Conservation (phyloP, 1,284 basidiomycete genomes). For the Sporisorium reilianum region DNA sequence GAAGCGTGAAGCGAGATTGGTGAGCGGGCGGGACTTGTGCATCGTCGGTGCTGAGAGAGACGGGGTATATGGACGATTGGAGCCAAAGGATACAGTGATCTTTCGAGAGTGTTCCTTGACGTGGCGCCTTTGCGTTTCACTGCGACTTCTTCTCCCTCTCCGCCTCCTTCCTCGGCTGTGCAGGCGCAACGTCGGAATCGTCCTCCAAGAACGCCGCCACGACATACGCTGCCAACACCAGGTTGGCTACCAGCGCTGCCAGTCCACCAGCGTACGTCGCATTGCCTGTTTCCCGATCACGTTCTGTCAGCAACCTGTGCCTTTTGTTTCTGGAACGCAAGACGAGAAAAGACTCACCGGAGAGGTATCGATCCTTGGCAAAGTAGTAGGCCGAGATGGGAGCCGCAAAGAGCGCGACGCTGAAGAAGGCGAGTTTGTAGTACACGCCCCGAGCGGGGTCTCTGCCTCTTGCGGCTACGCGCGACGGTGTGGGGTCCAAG, state of each 20-base stretch:
- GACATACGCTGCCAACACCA: slow-evolving; percentile 65
- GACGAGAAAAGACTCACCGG: slow-evolving; percentile 35
- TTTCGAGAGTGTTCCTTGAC: background rate
- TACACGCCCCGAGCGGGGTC: slow-evolving; percentile 64
- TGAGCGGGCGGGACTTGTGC: no score
- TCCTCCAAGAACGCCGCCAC: slow-evolving; percentile 66
- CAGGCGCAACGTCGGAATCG: slow-evolving; percentile 19
- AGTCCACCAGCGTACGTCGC: slow-evolving; percentile 66
- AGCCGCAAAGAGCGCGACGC: slow-evolving; percentile 60
- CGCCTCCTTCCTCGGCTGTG: background rate
- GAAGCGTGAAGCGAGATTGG: background rate
- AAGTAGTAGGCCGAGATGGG: slow-evolving; percentile 63
- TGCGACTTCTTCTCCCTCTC: slow-evolving; percentile 25
- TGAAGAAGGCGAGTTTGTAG: slow-evolving; percentile 65
- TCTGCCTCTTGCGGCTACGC: slow-evolving; percentile 48
- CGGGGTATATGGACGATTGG: slow-evolving; percentile 19
- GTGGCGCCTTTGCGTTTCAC: background rate
- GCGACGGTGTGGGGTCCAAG: slow-evolving; percentile 49
- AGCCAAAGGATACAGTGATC: background rate
- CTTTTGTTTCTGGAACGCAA: background rate
- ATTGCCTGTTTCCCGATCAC: slow-evolving; percentile 43
- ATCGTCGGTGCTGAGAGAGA: slow-evolving; percentile 1
- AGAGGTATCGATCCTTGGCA: slow-evolving; percentile 58
- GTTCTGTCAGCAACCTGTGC: background rate
- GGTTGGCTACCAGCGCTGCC: slow-evolving; percentile 65